These are phyloP conservation scores for Hypoxylon trugodes DNA, from an alignment of 495 filamentous ascomycete species.

Conservation along the genomic window DNA sequence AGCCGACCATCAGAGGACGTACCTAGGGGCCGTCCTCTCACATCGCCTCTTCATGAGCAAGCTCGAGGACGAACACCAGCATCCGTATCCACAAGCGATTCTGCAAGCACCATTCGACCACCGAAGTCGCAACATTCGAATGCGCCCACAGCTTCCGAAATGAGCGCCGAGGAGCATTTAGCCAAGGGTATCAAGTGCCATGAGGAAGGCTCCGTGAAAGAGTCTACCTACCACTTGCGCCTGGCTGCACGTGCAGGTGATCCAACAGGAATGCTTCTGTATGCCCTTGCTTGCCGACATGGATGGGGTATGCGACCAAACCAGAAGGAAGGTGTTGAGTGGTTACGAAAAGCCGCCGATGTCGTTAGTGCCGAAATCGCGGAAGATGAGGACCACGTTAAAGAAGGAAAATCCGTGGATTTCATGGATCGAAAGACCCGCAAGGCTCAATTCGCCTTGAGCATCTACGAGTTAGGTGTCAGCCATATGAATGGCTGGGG, in stretches of 20 bases:
- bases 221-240: slow-evolving; percentile 95
- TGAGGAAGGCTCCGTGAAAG: slow-evolving; percentile 81
- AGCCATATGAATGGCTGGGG: slow-evolving; percentile 99
- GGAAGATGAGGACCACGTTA: slow-evolving; percentile 74
- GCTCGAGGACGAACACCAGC: slow-evolving; percentile 48
- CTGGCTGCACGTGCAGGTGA: slow-evolving; percentile 85
- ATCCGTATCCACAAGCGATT: slow-evolving; percentile 69
- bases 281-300: slow-evolving; percentile 95
- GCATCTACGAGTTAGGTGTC: slow-evolving; percentile 95
- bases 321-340: slow-evolving; percentile 85
- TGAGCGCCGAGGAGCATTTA: slow-evolving; percentile 87
- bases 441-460: slow-evolving; percentile 90
- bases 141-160: slow-evolving; percentile 59
- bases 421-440: slow-evolving; percentile 75
- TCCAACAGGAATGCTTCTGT: slow-evolving; percentile 93
- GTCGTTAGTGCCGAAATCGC: slow-evolving; percentile 82
- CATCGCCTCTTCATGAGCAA: slow-evolving; percentile 49
- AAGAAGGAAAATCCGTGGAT: slow-evolving; percentile 71
- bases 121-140: slow-evolving; percentile 60
- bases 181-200: slow-evolving; percentile 87
- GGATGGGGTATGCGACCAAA: slow-evolving; percentile 98
- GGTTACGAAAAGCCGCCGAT: slow-evolving; percentile 90
- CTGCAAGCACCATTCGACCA: slow-evolving; percentile 71
- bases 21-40: slow-evolving; percentile 49
- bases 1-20: slow-evolving; percentile 50